Evolutionary conservation across 2,329 filamentous ascomycete genomes (phyloP).

Genomic region (Botrytis medusae): DNA sequence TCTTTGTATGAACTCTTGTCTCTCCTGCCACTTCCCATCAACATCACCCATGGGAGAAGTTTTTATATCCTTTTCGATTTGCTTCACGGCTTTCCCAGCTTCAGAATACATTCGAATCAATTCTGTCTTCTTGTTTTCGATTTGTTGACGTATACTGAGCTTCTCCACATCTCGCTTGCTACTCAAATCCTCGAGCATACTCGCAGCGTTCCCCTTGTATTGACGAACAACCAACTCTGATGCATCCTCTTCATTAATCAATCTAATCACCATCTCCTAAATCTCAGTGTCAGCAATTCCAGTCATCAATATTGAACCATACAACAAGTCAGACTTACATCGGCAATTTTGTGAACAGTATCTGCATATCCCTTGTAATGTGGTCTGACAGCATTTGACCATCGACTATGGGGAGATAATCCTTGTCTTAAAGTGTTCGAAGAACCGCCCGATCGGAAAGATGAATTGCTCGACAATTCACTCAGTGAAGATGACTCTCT

Average conservation of each 20-base stretch:
- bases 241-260: slow-evolving; percentile 36
- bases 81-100: slow-evolving; percentile 25
- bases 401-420: slow-evolving; percentile 25
- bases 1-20: slow-evolving; percentile 31
- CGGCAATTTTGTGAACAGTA: slow-evolving; percentile 36
- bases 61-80: slow-evolving; percentile 27
- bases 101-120: slow-evolving; percentile 30
- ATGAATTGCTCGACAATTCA: slow-evolving; percentile 2
- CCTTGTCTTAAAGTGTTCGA: slow-evolving; percentile 28
- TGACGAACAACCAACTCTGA: slow-evolving; percentile 35
- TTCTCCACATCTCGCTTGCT: slow-evolving; percentile 28
- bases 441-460: slow-evolving; percentile 17
- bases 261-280: slow-evolving; percentile 37
- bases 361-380: slow-evolving; percentile 35
- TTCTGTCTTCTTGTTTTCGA: slow-evolving; percentile 30
- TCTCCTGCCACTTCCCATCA: slow-evolving; percentile 34
- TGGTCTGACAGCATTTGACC: slow-evolving; percentile 36
- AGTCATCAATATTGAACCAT: background rate
- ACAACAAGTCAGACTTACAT: slow-evolving; percentile 31
- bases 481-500: slow-evolving; percentile 13
- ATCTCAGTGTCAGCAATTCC: slow-evolving; percentile 26
- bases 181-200: slow-evolving; percentile 30
- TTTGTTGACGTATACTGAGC: slow-evolving; percentile 23
- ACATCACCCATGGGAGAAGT: slow-evolving; percentile 24
- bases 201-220: slow-evolving; percentile 36